phyloP scores from a whole-genome alignment of 805 yeast genomes.

The Suhomyces sp. region DNA sequence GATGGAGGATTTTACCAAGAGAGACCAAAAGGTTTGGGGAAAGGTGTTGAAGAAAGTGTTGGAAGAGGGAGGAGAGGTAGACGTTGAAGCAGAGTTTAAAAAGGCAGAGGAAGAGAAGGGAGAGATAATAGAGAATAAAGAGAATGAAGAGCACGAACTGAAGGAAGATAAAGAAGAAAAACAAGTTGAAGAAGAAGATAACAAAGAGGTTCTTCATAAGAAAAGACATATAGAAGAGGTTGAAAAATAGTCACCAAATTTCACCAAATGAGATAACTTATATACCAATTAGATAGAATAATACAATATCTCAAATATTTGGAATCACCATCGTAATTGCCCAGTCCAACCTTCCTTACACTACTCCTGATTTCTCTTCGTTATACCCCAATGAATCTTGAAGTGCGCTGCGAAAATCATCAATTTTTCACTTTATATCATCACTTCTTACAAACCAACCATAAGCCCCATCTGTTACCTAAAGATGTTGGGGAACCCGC shows the following conservation, averaged over 20 bases:
- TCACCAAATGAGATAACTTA: no score
- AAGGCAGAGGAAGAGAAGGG: slow-evolving; percentile 9
- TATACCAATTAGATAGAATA: no score
- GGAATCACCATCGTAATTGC: no score
- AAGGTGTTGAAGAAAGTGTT: slow-evolving; percentile 58
- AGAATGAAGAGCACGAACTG: slow-evolving; percentile 4
- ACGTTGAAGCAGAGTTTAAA: slow-evolving; percentile 26
- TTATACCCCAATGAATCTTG: no score
- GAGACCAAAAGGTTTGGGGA: slow-evolving; percentile 69
- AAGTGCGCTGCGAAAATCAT: no score
- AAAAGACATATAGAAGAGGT: slow-evolving; percentile 24
- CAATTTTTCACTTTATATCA: no score
- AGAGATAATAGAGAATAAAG: slow-evolving; percentile 6
- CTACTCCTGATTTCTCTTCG: no score
- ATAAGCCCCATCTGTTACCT: no score
- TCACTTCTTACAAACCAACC: no score
- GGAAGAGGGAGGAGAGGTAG: slow-evolving; percentile 28
- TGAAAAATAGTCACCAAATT: no score
- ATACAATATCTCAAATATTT: no score
- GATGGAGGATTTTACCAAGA: slow-evolving; percentile 60
- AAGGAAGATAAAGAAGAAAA: slow-evolving; percentile 7
- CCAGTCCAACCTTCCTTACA: no score
- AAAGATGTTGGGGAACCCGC: slow-evolving; percentile 2
- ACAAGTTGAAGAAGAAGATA: slow-evolving; percentile 6
- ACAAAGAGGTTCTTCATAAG: slow-evolving; percentile 10